Conservation (phyloP, 176 grass and related monocot species). For the Otatea glauca region DNA sequence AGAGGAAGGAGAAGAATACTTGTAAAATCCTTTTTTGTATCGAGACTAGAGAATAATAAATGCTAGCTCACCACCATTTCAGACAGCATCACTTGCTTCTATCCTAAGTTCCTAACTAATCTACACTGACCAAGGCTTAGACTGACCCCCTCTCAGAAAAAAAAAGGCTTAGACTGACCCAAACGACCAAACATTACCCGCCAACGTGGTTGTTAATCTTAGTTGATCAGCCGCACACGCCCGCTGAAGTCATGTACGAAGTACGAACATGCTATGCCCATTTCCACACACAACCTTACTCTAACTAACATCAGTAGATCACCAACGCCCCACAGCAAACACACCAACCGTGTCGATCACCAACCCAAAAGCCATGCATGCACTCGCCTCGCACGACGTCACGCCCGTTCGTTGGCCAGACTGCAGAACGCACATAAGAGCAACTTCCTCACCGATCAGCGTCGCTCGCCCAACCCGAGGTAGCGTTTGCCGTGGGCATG, state of each 20-base stretch:
- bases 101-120: too few relatives aligned
- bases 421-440: constrained; percentile 43
- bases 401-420: constrained; percentile 48
- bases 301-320: constrained; percentile 48
- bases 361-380: constrained; percentile 31
- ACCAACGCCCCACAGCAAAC: constrained; percentile 39
- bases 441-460: background rate
- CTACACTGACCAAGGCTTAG: too few relatives aligned
- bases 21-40: background rate
- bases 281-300: background rate
- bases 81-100: too few relatives aligned
- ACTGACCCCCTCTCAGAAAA: too few relatives aligned
- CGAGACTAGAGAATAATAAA: too few relatives aligned
- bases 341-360: constrained; percentile 47
- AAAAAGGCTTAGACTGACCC: background rate
- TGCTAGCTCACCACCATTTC: too few relatives aligned
- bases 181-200: constrained; percentile 18
- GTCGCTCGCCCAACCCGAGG: background rate
- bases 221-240: constrained; percentile 38
- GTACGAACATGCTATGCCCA: background rate
- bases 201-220: constrained; percentile 47
- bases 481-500: constrained; percentile 8
- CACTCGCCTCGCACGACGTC: constrained; percentile 30
- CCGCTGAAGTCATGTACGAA: background rate
- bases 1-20: background rate